Conservation (phyloP, 306 rosid genomes). For the Castanea mollissima region DNA sequence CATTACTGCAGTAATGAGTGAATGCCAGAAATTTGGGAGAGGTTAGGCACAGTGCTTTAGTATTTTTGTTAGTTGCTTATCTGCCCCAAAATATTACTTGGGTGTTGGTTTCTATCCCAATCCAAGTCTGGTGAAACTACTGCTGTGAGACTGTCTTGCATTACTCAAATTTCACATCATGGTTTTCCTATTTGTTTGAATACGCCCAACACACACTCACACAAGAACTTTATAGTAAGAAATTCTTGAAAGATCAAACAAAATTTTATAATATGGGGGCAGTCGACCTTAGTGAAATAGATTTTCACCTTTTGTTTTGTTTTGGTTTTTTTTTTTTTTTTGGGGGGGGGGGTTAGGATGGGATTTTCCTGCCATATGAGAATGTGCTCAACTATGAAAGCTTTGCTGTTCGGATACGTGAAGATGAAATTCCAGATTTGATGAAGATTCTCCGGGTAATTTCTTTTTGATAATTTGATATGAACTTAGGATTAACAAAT, state of each 20-base stretch:
- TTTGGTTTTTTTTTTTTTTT: no score
- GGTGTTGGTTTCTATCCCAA: no score
- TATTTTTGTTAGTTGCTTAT: no score
- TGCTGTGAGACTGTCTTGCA: background rate
- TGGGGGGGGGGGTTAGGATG: slow-evolving; percentile 45
- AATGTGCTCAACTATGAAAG: slow-evolving; percentile 80
- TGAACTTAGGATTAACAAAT: slow-evolving; percentile 9
- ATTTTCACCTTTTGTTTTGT: slow-evolving; percentile 21
- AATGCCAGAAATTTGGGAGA: background rate
- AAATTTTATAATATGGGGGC: background rate
- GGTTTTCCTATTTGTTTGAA: background rate
- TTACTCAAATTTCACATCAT: background rate
- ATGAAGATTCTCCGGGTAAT: slow-evolving; percentile 69
- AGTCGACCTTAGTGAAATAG: background rate
- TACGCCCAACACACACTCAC: background rate
- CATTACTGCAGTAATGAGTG: background rate
- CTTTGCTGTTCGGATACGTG: slow-evolving; percentile 76
- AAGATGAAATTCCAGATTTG: slow-evolving; percentile 76
- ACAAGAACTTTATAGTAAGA: background rate
- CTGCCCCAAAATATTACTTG: no score
- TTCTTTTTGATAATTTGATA: background rate
- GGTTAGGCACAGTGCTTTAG: no score
- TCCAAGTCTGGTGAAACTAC: background rate
- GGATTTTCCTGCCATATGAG: slow-evolving; percentile 87
- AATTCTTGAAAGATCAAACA: background rate